Base-by-base conservation (phyloP, 1,139 yeast species). In the Petasospora fabianii region DNA sequence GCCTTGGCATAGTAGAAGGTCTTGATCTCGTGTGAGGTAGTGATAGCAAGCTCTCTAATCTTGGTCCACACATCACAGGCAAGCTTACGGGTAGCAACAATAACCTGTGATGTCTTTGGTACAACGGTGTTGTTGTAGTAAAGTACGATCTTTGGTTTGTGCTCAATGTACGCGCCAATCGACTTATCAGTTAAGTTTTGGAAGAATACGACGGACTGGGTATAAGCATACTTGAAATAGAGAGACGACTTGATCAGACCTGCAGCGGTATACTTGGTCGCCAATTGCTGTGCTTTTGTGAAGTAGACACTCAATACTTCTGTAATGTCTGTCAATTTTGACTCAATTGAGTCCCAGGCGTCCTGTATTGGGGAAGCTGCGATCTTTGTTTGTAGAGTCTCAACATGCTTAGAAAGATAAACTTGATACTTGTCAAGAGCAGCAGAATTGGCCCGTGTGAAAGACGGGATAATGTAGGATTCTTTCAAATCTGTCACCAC, bases 361-460 rank as follows among this genome's bases (percentile, higher is more conserved):
- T 31, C 34, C 15, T 41, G 38, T 4, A 36, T 16, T 10, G 48
- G 42, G 3, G 50, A 41, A 13, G 30, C 32, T 2, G 30, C n/a
- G 6, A 50, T n/a, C 24, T 41, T 42, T 7, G 34, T 28, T 1
- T 27, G 14, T 2, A 38, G 7, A 13, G 33, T 12, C 4, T 39
- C 30, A 2, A 50, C 42, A 34, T 49, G 44, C n/a, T 39, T 27
- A 14, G 51, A 30, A 4, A 47, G 24, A 15, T 44, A 34, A 5
- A 32, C 34, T 13, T 46, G 37, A 32, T 51, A 53, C 21, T 45
- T 43, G 24, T 19, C 35, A 5, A 32, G 12, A 5, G 38, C 38
- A 6, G 24, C 33, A 3, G 17, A 7, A 17, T 34, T 28, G 3
- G 32, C 44, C 19, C 21, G 37, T 2, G 27, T n/a, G 3, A 39